Base-by-base conservation (phyloP, 345 rosid genomes). In the Melastoma malabathricum region DNA sequence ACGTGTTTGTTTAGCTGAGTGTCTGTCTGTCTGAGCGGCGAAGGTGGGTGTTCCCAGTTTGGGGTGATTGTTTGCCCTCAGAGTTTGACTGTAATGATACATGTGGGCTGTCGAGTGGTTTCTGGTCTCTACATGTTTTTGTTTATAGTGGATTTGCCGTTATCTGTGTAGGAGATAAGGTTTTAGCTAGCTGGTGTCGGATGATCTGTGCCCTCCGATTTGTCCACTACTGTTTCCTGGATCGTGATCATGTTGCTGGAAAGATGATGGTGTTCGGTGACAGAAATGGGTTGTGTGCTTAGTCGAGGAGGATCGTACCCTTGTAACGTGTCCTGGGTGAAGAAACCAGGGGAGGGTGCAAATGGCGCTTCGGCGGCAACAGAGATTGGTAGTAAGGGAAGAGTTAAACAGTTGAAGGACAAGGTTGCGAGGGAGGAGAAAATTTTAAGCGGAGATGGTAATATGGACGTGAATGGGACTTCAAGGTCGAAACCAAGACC, bases 261-360 rank as follows among this genome's bases (percentile, higher is more conserved):
- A 69, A 79, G 66, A 73, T 75, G 51, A 84, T 78, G 88, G 71
- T 64, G 66, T 25, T 58, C 76, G 77, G 83, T 43, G 73, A 72
- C 50, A 52, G 52, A 59, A 63, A 89, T 86, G 98, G 98, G 98
- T 64, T 90, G 96, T 72, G 98, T 90, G 59, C 67, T 86, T 51
- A 89, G 88, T 48, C 80, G 70, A 75, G 92, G 76, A 71, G 71
- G 75, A 48, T 72, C 79, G 39, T 59, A 75, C 18, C 83, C 78
- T 60, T 58, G 75, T 27, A 72, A 70, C 51, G 67, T 5, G 38
- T 29, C 38, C 38, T 1, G 38, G 5, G 38, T 4, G 38, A 80
- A 54, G 92, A 75, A 68, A 48, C 84, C 50, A 86, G 66, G 69
- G 71, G 53, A 58, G 72, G 39, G 9, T 1, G 38, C 6, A 16